Evolutionary conservation across 495 filamentous ascomycete genomes (phyloP).

Genomic region (Podospora conica): DNA sequence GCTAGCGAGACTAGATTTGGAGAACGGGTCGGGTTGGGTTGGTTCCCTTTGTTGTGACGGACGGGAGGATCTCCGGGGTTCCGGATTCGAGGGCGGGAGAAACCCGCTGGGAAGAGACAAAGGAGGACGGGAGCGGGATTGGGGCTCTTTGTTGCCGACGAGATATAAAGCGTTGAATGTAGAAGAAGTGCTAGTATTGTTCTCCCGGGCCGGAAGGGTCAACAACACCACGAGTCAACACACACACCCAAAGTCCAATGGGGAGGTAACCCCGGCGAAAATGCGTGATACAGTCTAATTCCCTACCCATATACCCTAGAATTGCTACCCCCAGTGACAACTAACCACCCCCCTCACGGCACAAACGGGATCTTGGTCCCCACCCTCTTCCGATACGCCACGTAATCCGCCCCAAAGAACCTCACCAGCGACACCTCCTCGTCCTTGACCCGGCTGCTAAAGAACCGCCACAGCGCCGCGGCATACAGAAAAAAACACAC

Average conservation of each 20-base stretch:
- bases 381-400: slow-evolving; percentile 60
- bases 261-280: too few species aligned
- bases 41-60: neutral
- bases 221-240: neutral
- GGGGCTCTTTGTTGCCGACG: neutral
- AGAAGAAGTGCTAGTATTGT: neutral
- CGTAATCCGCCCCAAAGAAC: slow-evolving; percentile 85
- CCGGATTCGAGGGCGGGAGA: neutral
- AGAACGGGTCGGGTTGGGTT: too few species aligned
- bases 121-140: neutral
- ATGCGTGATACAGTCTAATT: neutral
- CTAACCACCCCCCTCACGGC: neutral
- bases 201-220: neutral
- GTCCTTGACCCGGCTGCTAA: slow-evolving; percentile 60
- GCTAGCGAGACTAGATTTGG: neutral
- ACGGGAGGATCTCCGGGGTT: neutral
- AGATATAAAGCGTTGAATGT: neutral
- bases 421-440: slow-evolving; percentile 71
- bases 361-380: slow-evolving; percentile 70
- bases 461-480: slow-evolving; percentile 78
- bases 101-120: neutral
- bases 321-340: neutral
- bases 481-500: slow-evolving; percentile 70
- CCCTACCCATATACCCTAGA: neutral
- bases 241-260: too few species aligned